Percentiles rank a stretch among this genome's conserved stretches.
phyloP scores from a whole-genome alignment of 768 basidiomycete genomes.

The Clathrus columnatus region DNA sequence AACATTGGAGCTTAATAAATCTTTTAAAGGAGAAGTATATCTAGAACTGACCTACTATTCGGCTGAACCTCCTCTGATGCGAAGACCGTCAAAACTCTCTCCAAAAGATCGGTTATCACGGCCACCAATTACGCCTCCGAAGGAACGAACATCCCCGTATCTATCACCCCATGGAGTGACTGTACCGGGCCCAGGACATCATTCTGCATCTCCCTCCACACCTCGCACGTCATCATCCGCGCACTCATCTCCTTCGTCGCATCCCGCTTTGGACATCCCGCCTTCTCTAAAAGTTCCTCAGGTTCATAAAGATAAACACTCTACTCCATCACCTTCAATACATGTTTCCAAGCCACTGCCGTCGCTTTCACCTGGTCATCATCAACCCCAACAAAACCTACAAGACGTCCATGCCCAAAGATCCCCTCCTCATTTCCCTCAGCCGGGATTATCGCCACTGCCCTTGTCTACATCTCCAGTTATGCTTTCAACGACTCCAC shows the following conservation, averaged over 20 bases:
- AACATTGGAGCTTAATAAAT: conserved; percentile 45
- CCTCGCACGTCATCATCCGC: neutral
- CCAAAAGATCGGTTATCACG: conserved; percentile 9
- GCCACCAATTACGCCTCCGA: conserved; percentile 5
- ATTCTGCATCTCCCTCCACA: neutral
- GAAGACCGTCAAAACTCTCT: conserved; percentile 12
- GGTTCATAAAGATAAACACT: neutral
- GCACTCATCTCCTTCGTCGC: neutral
- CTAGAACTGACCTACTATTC: conserved; percentile 92
- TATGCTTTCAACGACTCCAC: neutral
- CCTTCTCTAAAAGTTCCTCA: neutral
- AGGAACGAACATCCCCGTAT: conserved; percentile 6
- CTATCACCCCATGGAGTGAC: conserved; percentile 2
- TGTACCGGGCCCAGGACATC: neutral
- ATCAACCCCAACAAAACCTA: neutral
- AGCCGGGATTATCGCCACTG: neutral
- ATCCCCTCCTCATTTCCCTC: neutral
- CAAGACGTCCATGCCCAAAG: neutral
- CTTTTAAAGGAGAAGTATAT: conserved; percentile 76
- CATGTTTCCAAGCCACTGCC: neutral
- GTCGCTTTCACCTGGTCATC: no score
- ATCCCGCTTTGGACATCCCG: neutral
- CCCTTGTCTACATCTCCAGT: neutral
- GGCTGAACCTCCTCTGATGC: conserved; percentile 44
- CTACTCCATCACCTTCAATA: neutral